phyloP scores from a whole-genome alignment of 164 flowering plant genomes.

The Magnolia changhungtana region DNA sequence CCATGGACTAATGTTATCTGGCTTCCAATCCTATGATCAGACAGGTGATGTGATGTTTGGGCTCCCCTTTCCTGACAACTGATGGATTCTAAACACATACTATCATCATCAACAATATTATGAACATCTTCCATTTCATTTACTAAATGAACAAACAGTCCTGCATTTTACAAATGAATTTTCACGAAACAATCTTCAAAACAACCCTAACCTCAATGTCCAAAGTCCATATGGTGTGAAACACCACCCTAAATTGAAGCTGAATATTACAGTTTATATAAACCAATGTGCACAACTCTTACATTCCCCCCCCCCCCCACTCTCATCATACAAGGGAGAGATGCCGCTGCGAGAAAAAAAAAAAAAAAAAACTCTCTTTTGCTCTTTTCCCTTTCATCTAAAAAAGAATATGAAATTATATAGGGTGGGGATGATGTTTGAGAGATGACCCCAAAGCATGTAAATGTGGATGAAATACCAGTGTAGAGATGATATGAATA shows the following conservation, averaged over 20 bases:
- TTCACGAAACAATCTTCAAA: neutral
- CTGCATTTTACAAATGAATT: constrained; percentile 8
- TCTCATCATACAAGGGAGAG: neutral
- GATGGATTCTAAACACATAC: too few species aligned
- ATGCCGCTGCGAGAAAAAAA: neutral
- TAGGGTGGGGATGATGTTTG: neutral
- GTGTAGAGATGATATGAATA: neutral
- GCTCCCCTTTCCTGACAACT: too few species aligned
- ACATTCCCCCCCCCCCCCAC: neutral
- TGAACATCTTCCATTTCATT: neutral
- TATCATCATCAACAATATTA: too few species aligned
- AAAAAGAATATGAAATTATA: neutral
- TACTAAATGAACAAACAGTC: neutral
- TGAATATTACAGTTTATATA: neutral
- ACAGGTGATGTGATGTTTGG: too few species aligned
- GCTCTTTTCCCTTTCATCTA: neutral
- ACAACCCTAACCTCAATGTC: neutral
- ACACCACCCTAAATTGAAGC: neutral
- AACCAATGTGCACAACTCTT: neutral
- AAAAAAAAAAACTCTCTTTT: neutral
- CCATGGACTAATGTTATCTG: too few species aligned
- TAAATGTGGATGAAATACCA: neutral
- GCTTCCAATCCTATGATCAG: too few species aligned
- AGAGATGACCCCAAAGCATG: constrained; percentile 2
- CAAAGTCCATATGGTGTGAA: neutral